Evolutionary conservation across 2,329 filamentous ascomycete genomes (phyloP).

Genomic region (Thielaviopsis cerberus): DNA sequence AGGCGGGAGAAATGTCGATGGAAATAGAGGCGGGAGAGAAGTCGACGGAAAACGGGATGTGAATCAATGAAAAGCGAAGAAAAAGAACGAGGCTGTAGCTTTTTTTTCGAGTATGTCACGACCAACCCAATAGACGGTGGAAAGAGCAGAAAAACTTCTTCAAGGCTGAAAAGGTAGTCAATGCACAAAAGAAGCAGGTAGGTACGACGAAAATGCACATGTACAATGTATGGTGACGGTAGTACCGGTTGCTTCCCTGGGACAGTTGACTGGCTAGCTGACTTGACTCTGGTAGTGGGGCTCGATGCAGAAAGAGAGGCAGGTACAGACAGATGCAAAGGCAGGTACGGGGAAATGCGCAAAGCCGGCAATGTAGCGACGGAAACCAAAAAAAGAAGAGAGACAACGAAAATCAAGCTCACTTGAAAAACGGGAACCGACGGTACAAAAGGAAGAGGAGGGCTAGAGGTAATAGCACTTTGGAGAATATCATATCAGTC

Average conservation of each 20-base stretch:
- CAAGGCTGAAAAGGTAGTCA: background rate
- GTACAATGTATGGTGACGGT: background rate
- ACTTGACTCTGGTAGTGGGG: background rate
- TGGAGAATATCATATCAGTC: background rate
- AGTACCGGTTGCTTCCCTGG: too few species aligned
- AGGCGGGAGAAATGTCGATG: background rate
- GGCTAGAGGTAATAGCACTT: background rate
- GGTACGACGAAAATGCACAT: background rate
- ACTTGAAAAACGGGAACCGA: background rate
- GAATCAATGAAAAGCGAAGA: background rate
- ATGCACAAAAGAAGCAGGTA: background rate
- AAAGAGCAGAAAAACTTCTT: background rate
- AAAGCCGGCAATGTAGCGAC: background rate
- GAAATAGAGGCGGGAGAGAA: background rate
- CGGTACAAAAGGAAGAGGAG: background rate
- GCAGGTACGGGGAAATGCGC: background rate
- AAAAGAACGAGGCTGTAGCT: background rate
- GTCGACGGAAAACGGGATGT: background rate
- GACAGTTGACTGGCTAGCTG: background rate
- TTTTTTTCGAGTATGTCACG: background rate
- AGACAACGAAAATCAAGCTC: background rate
- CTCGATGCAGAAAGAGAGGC: background rate
- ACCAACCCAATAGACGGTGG: background rate
- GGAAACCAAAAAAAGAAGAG: background rate
- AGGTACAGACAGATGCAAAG: background rate